A percentile compares a stretch with the other conserved stretches of the same genome.
phyloP scores from a whole-genome alignment of 139 green algal genomes.

The Chlamydomonas asymmetrica region DNA sequence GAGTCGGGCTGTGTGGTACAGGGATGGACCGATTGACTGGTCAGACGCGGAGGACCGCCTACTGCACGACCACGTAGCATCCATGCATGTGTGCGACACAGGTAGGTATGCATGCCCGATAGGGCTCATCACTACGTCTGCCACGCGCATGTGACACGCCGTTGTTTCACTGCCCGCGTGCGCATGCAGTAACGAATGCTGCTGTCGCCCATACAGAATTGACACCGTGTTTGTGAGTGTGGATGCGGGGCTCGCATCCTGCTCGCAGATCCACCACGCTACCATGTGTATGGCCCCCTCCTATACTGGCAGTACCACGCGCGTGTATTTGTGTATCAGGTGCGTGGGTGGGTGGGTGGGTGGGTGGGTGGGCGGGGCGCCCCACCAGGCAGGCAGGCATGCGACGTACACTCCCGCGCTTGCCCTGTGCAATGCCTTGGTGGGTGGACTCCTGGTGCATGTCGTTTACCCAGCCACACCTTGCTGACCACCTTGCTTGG shows the following conservation, averaged over 20 bases:
- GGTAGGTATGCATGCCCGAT: neutral
- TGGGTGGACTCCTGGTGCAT: too few relatives aligned
- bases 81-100: neutral
- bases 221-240: neutral
- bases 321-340: slow-evolving; percentile 41
- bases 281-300: slow-evolving; percentile 30
- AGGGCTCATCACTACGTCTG: too few relatives aligned
- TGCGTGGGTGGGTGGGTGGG: neutral
- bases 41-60: slow-evolving; percentile 3
- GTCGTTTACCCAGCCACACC: neutral
- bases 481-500: neutral
- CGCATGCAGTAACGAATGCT: neutral
- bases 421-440: neutral
- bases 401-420: neutral
- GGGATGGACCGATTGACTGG: slow-evolving; percentile 16
- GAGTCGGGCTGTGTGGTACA: slow-evolving; percentile 34
- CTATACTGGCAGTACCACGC: slow-evolving; percentile 33
- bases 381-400: neutral
- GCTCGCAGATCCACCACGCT: slow-evolving; percentile 9
- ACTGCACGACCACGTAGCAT: slow-evolving; percentile 8
- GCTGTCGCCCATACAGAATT: neutral
- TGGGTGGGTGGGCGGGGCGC: neutral
- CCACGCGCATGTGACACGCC: neutral
- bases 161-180: neutral
- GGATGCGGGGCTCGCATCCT: neutral